Conservation (phyloP, 148 eudicot genomes). For the Camellia granthamiana region DNA sequence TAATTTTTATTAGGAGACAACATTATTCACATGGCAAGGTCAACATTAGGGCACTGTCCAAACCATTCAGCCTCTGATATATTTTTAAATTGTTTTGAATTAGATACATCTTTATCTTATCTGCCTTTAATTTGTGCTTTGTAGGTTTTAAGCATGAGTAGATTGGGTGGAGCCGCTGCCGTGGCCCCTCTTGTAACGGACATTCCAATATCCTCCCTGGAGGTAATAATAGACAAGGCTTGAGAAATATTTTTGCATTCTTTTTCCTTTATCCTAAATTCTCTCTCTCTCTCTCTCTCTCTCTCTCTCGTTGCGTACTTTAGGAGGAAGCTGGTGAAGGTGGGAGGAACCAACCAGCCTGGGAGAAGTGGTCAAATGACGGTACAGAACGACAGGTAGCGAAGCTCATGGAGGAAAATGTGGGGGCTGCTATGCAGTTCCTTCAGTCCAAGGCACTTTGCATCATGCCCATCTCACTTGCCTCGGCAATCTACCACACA, state of each 20-base stretch:
- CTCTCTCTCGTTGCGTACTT: background rate
- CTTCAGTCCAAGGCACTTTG: constrained; percentile 98
- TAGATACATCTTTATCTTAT: background rate
- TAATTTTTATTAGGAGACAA: background rate
- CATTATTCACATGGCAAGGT: background rate
- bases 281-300: background rate
- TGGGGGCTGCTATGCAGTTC: constrained; percentile 97
- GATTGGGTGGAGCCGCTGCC: constrained; percentile 76
- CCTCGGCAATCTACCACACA: constrained; percentile 88
- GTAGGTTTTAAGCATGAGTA: constrained; percentile 79
- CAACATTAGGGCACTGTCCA: no score
- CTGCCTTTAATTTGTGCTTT: background rate
- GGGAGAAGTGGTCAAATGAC: constrained; percentile 98
- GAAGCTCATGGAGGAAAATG: constrained; percentile 94
- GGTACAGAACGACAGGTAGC: constrained; percentile 98
- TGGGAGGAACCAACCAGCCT: constrained; percentile 72
- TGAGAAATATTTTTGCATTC: background rate
- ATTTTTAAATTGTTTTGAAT: no score
- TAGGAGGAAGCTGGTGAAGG: constrained; percentile 77
- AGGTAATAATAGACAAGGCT: constrained; percentile 30
- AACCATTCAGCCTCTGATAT: no score
- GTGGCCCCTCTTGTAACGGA: constrained; percentile 72
- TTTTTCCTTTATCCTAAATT: background rate
- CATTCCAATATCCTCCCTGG: constrained; percentile 59
- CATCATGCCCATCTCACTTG: constrained; percentile 94